Conservation (phyloP, 371 early-diverging fungal species). For the Saksenaea vasiformis region DNA sequence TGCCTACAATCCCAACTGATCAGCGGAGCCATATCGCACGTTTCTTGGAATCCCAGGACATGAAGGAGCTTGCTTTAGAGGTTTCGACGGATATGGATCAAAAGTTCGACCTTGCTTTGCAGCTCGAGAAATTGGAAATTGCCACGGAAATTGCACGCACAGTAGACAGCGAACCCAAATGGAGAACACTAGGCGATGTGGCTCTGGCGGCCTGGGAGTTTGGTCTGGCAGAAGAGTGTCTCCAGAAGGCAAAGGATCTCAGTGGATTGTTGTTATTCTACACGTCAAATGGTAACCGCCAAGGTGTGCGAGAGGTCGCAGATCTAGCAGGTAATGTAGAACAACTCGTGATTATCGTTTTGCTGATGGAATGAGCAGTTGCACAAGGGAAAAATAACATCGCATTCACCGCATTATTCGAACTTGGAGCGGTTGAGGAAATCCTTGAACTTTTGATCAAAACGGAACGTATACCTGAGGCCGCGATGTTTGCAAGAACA, state of each 20-base stretch:
- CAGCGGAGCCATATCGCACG: conserved; percentile 91
- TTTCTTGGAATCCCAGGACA: conserved; percentile 91
- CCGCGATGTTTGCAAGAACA: conserved; percentile 92
- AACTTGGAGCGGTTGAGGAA: conserved; percentile 73
- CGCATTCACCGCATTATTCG: conserved; percentile 82
- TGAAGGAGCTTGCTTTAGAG: conserved; percentile 89
- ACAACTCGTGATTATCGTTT: neutral
- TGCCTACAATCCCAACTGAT: conserved; percentile 84
- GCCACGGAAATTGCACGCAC: conserved; percentile 88
- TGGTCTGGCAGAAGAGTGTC: conserved; percentile 88
- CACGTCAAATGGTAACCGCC: conserved; percentile 81
- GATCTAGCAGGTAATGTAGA: conserved; percentile 63
- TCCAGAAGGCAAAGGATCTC: conserved; percentile 85
- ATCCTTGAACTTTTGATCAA: conserved; percentile 82
- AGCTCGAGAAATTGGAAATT: conserved; percentile 78
- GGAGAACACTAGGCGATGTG: conserved; percentile 90
- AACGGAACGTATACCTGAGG: conserved; percentile 93
- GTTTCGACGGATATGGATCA: conserved; percentile 94
- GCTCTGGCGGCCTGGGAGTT: conserved; percentile 90
- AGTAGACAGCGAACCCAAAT: conserved; percentile 82
- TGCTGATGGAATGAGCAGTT: conserved; percentile 24
- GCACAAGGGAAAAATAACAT: conserved; percentile 85
- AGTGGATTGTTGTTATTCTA: conserved; percentile 89
- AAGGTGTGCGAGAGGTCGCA: conserved; percentile 77
- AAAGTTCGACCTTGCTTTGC: conserved; percentile 92